Evolutionary conservation across 2,329 filamentous ascomycete species (phyloP), one percentile per base, ranked within the genome.

Genomic region (Pestalotiopsis fici): DNA sequence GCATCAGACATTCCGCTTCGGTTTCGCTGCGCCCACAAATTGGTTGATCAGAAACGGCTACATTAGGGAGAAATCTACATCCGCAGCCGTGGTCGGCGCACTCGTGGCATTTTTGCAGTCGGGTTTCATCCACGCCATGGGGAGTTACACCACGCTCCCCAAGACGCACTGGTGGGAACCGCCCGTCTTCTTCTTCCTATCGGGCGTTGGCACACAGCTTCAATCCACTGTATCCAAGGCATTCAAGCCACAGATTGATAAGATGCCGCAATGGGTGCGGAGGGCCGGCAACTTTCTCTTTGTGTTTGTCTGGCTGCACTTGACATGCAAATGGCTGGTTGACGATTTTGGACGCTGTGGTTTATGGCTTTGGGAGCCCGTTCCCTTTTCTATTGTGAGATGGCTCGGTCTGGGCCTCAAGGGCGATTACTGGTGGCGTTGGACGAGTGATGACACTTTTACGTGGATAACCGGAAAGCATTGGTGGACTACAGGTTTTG

Each of bases 1-100:
- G 95, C 95, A 98, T 78, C 95, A 98, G 79, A 90, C 91, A 2
- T 97, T 97, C 80, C 91, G 94, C 0, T 86, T 89, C 66, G 89
- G 88, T 2, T 94, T 95, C 74, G 80, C 87, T 50, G 86, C 89
- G 3, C 90, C 91, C 0, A 81, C 85, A 0, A 78, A 78, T 2
- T 87, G 82, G 73, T 72, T 91, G 66, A 76, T 78, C 9, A 71
- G 77, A 69, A 65, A 69, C 54, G 79, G 83, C 21, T 76, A 83
- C 71, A 61, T 88, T 67, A 72, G 70, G 69, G 70, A 75, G 71
- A 72, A 78, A 64, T 72, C 77, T 35, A n/a, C 68, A 67, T 13
- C 72, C 65, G 74, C 77, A 2, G 73, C 81, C 65, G 59, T 81
- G 31, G 65, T 81, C 3, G 79, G 80, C 2, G 66, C 79, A 39